Conservation (phyloP, 108 stramenopile species). For the Fragilaria crotonensis region DNA sequence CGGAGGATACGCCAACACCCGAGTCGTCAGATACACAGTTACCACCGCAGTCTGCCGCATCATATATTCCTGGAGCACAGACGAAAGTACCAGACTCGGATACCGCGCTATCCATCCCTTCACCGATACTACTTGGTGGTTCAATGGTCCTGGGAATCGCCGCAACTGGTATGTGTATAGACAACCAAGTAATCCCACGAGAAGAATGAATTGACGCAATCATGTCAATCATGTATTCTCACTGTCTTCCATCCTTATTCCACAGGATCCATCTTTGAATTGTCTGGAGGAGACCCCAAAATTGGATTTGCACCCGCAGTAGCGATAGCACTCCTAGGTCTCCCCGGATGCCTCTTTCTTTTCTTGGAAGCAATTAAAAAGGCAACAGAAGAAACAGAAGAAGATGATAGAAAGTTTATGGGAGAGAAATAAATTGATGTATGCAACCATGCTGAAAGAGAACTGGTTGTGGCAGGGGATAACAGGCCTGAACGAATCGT, state of each 20-base stretch:
- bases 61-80: neutral
- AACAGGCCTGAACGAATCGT: no score
- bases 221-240: neutral
- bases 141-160: slow-evolving; percentile 77
- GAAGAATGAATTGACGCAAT: neutral
- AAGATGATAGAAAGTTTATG: slow-evolving; percentile 55
- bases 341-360: slow-evolving; percentile 53
- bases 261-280: slow-evolving; percentile 65
- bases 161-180: slow-evolving; percentile 40
- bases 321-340: slow-evolving; percentile 40
- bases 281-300: slow-evolving; percentile 32
- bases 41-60: neutral
- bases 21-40: no score
- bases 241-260: neutral
- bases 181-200: neutral
- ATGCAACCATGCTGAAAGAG: neutral
- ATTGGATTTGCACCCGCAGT: slow-evolving; percentile 44
- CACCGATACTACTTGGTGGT: slow-evolving; percentile 59
- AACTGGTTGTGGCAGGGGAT: no score
- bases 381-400: slow-evolving; percentile 76
- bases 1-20: no score
- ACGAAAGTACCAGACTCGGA: neutral
- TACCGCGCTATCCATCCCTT: slow-evolving; percentile 28
- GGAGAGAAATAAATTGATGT: slow-evolving; percentile 19
- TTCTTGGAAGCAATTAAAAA: slow-evolving; percentile 74